phyloP scores from a whole-genome alignment of 495 filamentous ascomycete species.

The Aspergillus asperescens region DNA sequence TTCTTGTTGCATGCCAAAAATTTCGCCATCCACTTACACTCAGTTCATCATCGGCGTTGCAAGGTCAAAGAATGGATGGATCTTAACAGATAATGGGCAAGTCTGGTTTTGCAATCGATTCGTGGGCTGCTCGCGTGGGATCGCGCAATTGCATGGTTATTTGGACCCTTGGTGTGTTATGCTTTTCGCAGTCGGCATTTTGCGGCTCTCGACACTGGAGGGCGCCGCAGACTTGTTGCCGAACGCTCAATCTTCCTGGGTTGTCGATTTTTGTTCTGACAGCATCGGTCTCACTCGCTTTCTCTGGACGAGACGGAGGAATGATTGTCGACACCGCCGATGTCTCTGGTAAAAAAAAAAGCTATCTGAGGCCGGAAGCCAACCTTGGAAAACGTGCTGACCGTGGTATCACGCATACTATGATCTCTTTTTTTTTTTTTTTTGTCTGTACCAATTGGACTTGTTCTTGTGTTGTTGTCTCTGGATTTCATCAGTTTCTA shows the following conservation, averaged over 20 bases:
- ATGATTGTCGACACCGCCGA: neutral
- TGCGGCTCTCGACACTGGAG: conserved; percentile 1
- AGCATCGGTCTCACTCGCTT: no score
- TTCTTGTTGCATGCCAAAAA: conserved; percentile 15
- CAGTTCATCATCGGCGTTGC: conserved; percentile 33
- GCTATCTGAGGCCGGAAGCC: neutral
- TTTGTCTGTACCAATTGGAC: conserved; percentile 1
- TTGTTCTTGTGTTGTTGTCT: conserved; percentile 13
- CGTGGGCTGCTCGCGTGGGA: conserved; percentile 25
- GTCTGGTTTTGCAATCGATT: conserved; percentile 22
- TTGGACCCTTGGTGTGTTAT: conserved; percentile 5
- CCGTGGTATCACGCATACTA: conserved; percentile 7
- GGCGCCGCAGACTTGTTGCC: neutral
- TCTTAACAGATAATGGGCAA: conserved; percentile 25
- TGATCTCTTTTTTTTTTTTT: conserved; percentile 5
- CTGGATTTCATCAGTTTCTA: conserved; percentile 19
- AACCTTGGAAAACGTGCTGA: conserved; percentile 8
- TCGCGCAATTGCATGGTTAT: conserved; percentile 21
- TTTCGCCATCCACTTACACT: conserved; percentile 20
- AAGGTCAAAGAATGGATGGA: conserved; percentile 24
- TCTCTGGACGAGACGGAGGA: neutral
- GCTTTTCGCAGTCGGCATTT: neutral
- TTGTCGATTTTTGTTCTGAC: no score
- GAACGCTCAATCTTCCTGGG: neutral
- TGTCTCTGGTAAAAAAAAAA: neutral